Evolutionary conservation across 208 protist genomes (phyloP), one percentile per base, ranked within the genome.

Genomic region (Tritrichomonas musculus): DNA sequence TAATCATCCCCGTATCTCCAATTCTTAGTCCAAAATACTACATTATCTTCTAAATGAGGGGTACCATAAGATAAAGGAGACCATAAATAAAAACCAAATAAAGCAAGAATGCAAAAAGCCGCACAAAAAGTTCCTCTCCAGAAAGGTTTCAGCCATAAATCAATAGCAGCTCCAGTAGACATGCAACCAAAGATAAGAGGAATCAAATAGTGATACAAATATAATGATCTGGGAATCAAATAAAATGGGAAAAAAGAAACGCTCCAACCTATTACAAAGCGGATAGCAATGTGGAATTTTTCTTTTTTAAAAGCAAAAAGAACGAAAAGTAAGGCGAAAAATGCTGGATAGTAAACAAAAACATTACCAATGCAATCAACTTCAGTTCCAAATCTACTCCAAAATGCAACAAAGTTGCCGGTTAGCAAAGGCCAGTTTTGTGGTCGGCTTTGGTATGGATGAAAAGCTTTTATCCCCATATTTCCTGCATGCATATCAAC

Each of bases 341-440:
- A 82, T 17, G 73, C 36, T 53, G 33, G 25, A 53, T 82, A 82
- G 53, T 82, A 82, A 50, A 47, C 33, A 53, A 82, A 82, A n/a
- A 47, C 73, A 82, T 82, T 82, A 33, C 73, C 73, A 22, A 82
- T 82, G 27, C 73, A 82, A 82, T 41, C 33, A 82, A 82, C 73
- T 82, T 82, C 73, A 39, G 47, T 57, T 39, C 47, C 77, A n/a
- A n/a, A n/a, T n/a, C n/a, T n/a, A 69, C 5, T 33, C 77, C 77
- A 88, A 57, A 88, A 88, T 11, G 77, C 77, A 20, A 88, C 77
- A 25, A 20, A 60, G 39, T 8, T 57, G 22, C 44, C 77, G 4
- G 77, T 88, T 27, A 88, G 39, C 0, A 88, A 39, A 2, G 77
- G 77, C 77, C 77, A 88, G 17, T 36, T 36, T 14, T 39, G 17